Conservation (phyloP, 192 early-diverging fungal genomes). For the Coemansia sp. region DNA sequence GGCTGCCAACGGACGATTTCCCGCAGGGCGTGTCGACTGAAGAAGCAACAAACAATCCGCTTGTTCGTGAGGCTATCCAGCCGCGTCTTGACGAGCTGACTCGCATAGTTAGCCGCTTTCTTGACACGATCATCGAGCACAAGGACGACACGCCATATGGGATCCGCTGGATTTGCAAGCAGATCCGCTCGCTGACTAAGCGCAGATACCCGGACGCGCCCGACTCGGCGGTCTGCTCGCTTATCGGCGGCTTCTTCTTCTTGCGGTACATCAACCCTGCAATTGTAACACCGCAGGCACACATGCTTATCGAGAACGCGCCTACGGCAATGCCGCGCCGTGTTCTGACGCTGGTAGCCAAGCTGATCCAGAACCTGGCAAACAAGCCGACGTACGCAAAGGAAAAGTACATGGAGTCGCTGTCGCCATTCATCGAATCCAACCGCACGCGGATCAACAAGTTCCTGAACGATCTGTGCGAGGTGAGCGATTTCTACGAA, state of each 20-base stretch:
- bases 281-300: slow-evolving; percentile 93
- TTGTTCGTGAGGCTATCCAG: slow-evolving; percentile 82
- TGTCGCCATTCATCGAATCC: slow-evolving; percentile 87
- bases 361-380: slow-evolving; percentile 92
- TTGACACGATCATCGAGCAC: slow-evolving; percentile 81
- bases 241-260: slow-evolving; percentile 98
- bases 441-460: slow-evolving; percentile 83
- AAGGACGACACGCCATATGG: slow-evolving; percentile 89
- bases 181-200: slow-evolving; percentile 91
- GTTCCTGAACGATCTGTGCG: slow-evolving; percentile 91
- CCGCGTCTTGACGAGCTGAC: slow-evolving; percentile 80
- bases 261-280: slow-evolving; percentile 97
- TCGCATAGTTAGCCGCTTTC: slow-evolving; percentile 82
- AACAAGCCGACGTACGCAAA: slow-evolving; percentile 92
- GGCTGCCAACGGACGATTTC: slow-evolving; percentile 48
- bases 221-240: slow-evolving; percentile 85
- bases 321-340: slow-evolving; percentile 79
- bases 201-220: slow-evolving; percentile 89
- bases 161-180: slow-evolving; percentile 98
- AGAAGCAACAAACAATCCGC: slow-evolving; percentile 73
- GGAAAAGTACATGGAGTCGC: slow-evolving; percentile 86
- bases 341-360: slow-evolving; percentile 89
- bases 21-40: slow-evolving; percentile 81
- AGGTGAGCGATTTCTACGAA: slow-evolving; percentile 95
- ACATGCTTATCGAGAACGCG: slow-evolving; percentile 84